Evolutionary conservation across 2,329 filamentous ascomycete genomes (phyloP).

Genomic region (Fusarium cyanostomum): DNA sequence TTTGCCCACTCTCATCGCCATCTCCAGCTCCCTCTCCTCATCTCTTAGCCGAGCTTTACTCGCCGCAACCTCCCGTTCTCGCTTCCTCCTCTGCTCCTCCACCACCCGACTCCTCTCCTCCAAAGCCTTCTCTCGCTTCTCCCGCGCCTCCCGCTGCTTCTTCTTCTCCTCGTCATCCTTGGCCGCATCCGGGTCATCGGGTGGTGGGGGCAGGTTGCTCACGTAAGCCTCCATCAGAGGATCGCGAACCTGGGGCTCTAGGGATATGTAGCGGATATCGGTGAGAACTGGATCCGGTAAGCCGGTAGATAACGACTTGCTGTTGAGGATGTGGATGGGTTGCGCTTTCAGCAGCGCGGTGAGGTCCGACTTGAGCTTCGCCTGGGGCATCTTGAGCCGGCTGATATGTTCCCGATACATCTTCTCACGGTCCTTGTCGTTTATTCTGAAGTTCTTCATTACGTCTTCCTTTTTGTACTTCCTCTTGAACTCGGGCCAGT

Average conservation of each 20-base stretch:
- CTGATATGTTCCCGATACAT: conserved; percentile 79
- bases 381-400: conserved; percentile 71
- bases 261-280: conserved; percentile 75
- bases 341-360: conserved; percentile 70
- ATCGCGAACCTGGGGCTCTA: conserved; percentile 70
- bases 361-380: conserved; percentile 75
- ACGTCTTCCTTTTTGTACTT: conserved; percentile 85
- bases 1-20: conserved; percentile 75
- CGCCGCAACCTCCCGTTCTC: conserved; percentile 66
- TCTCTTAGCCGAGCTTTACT: conserved; percentile 71
- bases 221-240: conserved; percentile 73
- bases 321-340: conserved; percentile 67
- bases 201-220: conserved; percentile 68
- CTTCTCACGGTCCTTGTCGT: conserved; percentile 82
- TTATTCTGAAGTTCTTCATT: conserved; percentile 78
- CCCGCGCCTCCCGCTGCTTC: conserved; percentile 61
- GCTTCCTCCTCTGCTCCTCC: conserved; percentile 68
- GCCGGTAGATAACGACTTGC: conserved; percentile 61
- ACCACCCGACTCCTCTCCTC: conserved; percentile 70
- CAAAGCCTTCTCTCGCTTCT: conserved; percentile 72
- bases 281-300: conserved; percentile 70
- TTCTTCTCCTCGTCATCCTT: conserved; percentile 62
- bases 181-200: conserved; percentile 53
- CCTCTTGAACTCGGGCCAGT: conserved; percentile 96
- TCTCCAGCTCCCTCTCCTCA: conserved; percentile 73